Evolutionary conservation across 768 basidiomycete genomes (phyloP).

Genomic region (Dioszegia crocea): DNA sequence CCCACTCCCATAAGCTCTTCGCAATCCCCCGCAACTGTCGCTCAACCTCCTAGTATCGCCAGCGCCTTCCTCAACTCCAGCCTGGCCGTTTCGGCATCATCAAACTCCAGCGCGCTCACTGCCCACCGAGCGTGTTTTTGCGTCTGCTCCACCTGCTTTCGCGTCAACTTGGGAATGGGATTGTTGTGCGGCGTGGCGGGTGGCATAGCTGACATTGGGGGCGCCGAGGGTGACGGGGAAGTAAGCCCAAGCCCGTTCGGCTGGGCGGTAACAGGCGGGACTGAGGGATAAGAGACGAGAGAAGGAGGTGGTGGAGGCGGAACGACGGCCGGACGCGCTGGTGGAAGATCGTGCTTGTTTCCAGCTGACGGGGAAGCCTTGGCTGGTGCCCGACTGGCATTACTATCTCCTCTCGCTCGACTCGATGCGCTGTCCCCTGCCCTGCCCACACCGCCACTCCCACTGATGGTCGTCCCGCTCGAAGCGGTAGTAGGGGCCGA

Average conservation of each 20-base stretch:
- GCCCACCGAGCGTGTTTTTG: conserved; percentile 93
- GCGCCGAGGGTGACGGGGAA: conserved; percentile 25
- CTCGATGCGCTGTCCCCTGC: not conserved
- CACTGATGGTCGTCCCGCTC: not conserved
- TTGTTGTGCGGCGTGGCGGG: conserved; percentile 6
- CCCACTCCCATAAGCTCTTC: no score
- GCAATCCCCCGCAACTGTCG: no score
- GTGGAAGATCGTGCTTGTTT: not conserved
- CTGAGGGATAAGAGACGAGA: conserved; percentile 27
- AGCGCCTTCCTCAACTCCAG: conserved; percentile 77
- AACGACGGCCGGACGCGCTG: not conserved
- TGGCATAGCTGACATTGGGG: conserved; percentile 11
- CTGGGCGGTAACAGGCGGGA: conserved; percentile 19
- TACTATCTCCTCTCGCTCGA: conserved; percentile 19
- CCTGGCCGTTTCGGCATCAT: conserved; percentile 80
- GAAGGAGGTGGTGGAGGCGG: conserved; percentile 35
- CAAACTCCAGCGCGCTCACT: conserved; percentile 91
- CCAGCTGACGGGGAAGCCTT: not conserved
- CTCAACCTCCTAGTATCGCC: conserved; percentile 44
- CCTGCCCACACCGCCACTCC: no score
- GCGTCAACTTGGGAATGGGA: conserved; percentile 13
- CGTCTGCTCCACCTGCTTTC: conserved; percentile 61
- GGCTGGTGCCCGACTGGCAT: conserved; percentile 11
- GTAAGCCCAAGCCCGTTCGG: conserved; percentile 30
- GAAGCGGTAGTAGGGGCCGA: conserved; percentile 4